These are phyloP conservation scores for Hypoxylon perforatum DNA, from an alignment of 495 filamentous ascomycete species.

Conservation along the genomic window DNA sequence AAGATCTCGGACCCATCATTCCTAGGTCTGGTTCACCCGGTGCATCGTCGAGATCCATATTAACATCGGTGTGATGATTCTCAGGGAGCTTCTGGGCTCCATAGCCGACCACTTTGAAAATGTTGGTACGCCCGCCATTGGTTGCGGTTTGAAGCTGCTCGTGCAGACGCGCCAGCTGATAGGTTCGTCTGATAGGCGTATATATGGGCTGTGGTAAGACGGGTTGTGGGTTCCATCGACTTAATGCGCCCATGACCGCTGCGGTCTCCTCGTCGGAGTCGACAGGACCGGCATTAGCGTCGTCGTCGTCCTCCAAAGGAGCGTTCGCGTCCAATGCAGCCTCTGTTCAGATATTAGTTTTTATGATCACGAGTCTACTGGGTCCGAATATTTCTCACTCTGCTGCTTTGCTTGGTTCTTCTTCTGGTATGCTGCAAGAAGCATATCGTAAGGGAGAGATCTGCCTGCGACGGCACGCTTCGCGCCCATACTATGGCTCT, in stretches of 20 bases:
- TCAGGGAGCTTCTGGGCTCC: slow-evolving; percentile 61
- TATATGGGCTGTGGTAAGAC: slow-evolving; percentile 72
- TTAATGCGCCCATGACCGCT: slow-evolving; percentile 84
- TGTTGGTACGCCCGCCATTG: slow-evolving; percentile 65
- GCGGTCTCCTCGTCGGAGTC: slow-evolving; percentile 95
- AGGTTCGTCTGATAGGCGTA: slow-evolving; percentile 75
- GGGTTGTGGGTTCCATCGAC: slow-evolving; percentile 78
- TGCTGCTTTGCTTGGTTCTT: slow-evolving; percentile 98
- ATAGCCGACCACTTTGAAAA: slow-evolving; percentile 61
- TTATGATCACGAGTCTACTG: slow-evolving; percentile 1
- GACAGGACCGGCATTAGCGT: slow-evolving; percentile 74
- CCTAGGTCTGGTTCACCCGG: slow-evolving; percentile 57
- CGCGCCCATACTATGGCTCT: slow-evolving; percentile 95
- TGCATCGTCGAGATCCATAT: slow-evolving; percentile 56
- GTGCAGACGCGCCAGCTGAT: slow-evolving; percentile 85
- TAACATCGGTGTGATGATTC: slow-evolving; percentile 52
- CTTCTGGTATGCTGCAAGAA: slow-evolving; percentile 95
- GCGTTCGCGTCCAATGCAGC: slow-evolving; percentile 94
- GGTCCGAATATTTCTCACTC: slow-evolving; percentile 62
- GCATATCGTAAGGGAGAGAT: slow-evolving; percentile 92
- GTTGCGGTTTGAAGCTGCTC: slow-evolving; percentile 86
- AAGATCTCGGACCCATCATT: slow-evolving; percentile 49
- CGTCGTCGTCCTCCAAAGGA: slow-evolving; percentile 88
- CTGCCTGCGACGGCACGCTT: slow-evolving; percentile 91
- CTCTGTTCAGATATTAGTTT: slow-evolving; percentile 64